Evolutionary conservation across 345 rosid genomes (phyloP).

Genomic region (Hibiscus trionum): DNA sequence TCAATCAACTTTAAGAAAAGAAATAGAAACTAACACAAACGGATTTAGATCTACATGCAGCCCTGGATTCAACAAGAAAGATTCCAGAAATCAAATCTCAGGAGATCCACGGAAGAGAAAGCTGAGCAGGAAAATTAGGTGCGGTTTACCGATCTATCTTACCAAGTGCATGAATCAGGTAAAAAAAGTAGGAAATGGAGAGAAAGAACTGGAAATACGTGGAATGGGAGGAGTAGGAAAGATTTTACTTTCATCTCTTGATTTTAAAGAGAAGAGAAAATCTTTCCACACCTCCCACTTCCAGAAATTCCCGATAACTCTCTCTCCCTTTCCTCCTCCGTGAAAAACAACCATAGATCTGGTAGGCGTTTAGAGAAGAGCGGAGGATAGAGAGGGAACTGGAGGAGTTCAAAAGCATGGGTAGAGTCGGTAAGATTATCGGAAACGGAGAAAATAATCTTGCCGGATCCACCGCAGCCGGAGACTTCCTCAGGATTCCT

Average conservation of each 20-base stretch:
- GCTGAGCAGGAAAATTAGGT: no score
- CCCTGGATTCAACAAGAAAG: neutral
- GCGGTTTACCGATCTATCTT: neutral
- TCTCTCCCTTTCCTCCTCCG: neutral
- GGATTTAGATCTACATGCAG: neutral
- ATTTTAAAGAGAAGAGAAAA: neutral
- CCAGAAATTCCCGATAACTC: neutral
- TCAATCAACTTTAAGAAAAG: no score
- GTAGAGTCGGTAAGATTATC: no score
- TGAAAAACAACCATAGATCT: neutral
- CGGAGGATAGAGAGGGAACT: no score
- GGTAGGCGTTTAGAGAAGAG: neutral
- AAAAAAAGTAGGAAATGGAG: conserved; percentile 1
- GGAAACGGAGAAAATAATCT: no score
- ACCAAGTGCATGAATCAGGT: neutral
- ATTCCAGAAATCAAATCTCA: neutral
- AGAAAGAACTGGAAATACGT: neutral
- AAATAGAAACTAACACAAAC: neutral
- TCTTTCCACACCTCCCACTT: conserved; percentile 9
- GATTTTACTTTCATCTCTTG: neutral
- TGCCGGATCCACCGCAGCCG: no score
- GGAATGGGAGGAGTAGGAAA: conserved; percentile 14
- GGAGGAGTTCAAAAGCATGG: no score
- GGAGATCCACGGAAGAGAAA: neutral
- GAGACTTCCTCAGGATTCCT: no score